These are phyloP conservation scores for Verticillium albo-atrum DNA, from an alignment of 2,329 filamentous ascomycete species.

Conservation along the genomic window DNA sequence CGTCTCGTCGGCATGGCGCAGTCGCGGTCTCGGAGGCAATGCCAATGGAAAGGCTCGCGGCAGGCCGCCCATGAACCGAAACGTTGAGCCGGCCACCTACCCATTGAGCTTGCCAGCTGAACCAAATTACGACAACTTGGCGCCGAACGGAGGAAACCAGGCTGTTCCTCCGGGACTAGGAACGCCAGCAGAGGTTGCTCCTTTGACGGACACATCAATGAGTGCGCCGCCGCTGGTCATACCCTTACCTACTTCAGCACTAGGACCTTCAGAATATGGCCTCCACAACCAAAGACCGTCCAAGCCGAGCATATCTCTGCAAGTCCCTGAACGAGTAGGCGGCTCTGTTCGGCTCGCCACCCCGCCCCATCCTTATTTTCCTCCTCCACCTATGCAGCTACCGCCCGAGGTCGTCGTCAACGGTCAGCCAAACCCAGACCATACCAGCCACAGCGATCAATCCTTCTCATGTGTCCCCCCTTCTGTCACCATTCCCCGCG, in stretches of 20 bases:
- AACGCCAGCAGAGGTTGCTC: constrained; percentile 21
- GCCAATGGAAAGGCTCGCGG: constrained; percentile 65
- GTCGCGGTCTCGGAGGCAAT: constrained; percentile 49
- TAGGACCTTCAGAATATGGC: neutral
- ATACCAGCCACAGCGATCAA: neutral
- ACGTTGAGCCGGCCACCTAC: constrained; percentile 19
- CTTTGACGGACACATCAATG: constrained; percentile 2
- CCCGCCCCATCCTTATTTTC: constrained; percentile 28
- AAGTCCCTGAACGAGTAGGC: constrained; percentile 46
- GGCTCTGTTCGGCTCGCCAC: constrained; percentile 61
- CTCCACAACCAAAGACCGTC: constrained; percentile 16
- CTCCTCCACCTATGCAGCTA: neutral
- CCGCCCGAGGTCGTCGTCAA: constrained; percentile 48
- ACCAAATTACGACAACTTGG: neutral
- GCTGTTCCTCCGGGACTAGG: constrained; percentile 5
- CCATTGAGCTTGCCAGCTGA: constrained; percentile 32
- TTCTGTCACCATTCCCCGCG: constrained; percentile 11
- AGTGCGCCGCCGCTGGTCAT: constrained; percentile 1
- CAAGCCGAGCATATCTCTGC: constrained; percentile 34
- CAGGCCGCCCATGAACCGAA: constrained; percentile 66
- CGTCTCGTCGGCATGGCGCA: constrained; percentile 87
- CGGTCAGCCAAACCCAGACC: constrained; percentile 19
- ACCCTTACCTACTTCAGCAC: neutral
- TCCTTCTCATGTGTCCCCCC: constrained; percentile 1
- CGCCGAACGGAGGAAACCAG: neutral